Evolutionary conservation across 441 rosid genomes (phyloP).

Genomic region (Populus hybrid): DNA sequence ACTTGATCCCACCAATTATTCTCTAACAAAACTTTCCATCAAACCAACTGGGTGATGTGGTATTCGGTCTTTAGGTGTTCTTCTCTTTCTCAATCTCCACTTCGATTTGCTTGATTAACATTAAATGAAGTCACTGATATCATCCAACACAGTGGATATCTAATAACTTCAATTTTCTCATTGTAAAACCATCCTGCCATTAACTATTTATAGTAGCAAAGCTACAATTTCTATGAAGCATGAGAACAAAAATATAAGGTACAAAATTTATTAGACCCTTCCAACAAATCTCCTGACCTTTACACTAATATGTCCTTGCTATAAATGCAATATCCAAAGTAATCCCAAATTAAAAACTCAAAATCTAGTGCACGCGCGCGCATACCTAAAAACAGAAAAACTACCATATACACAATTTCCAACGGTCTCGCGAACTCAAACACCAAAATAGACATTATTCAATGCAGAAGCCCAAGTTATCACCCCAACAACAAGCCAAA

Average conservation of each 20-base stretch:
- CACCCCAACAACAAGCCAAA: no score
- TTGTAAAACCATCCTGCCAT: not conserved
- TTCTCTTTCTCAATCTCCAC: not conserved
- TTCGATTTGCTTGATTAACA: not conserved
- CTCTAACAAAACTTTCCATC: not conserved
- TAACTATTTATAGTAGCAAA: not conserved
- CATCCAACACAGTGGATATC: not conserved
- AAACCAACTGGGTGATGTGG: not conserved
- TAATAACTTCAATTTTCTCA: not conserved
- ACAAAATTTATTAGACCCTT: constrained; percentile 2
- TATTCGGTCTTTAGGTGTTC: not conserved
- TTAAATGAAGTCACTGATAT: constrained; percentile 8
- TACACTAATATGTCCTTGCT: not conserved
- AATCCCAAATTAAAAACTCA: not conserved
- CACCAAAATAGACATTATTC: not conserved
- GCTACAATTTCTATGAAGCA: not conserved
- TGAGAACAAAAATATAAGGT: not conserved
- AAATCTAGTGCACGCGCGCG: not conserved
- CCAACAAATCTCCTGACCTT: not conserved
- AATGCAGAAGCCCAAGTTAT: not conserved
- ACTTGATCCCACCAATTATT: not conserved
- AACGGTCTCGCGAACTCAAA: not conserved
- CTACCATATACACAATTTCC: not conserved
- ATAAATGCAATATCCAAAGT: not conserved
- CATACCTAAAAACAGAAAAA: not conserved